Evolutionary conservation across 2,329 filamentous ascomycete species (phyloP).

Genomic region (Xylariaceae sp.): DNA sequence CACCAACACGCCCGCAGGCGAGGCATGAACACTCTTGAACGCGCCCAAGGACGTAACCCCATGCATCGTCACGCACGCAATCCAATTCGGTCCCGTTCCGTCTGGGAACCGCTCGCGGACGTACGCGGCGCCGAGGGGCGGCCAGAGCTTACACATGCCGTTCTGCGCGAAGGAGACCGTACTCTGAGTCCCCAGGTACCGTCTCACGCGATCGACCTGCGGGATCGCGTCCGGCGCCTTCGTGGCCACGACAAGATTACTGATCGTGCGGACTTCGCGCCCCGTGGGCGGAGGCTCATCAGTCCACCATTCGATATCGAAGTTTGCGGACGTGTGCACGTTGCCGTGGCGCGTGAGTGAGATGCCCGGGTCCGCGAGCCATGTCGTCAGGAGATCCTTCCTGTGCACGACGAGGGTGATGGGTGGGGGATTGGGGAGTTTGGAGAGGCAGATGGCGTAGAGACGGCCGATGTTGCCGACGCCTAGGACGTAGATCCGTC

Average conservation of each 20-base stretch:
- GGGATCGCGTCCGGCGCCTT: constrained; percentile 66
- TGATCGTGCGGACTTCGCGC: constrained; percentile 43
- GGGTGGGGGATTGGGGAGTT: constrained; percentile 56
- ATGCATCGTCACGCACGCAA: constrained; percentile 60
- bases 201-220: constrained; percentile 52
- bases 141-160: constrained; percentile 68
- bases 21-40: constrained; percentile 50
- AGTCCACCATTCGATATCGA: constrained; percentile 53
- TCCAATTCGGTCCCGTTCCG: constrained; percentile 56
- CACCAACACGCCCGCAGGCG: constrained; percentile 43
- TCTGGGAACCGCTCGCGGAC: constrained; percentile 36
- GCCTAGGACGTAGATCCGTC: constrained; percentile 72
- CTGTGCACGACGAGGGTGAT: constrained; percentile 76
- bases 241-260: constrained; percentile 71
- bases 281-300: constrained; percentile 37
- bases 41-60: constrained; percentile 47
- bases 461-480: constrained; percentile 76
- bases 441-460: constrained; percentile 66
- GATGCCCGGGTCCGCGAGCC: constrained; percentile 42
- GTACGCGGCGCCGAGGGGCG: constrained; percentile 45
- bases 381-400: constrained; percentile 44
- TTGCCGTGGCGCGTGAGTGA: constrained; percentile 38
- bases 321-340: constrained; percentile 33
- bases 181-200: constrained; percentile 58
- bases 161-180: constrained; percentile 84